A percentile compares a stretch with the other conserved stretches of the same genome.
Conservation (phyloP, 345 rosid species). For the Camelina neglecta region DNA sequence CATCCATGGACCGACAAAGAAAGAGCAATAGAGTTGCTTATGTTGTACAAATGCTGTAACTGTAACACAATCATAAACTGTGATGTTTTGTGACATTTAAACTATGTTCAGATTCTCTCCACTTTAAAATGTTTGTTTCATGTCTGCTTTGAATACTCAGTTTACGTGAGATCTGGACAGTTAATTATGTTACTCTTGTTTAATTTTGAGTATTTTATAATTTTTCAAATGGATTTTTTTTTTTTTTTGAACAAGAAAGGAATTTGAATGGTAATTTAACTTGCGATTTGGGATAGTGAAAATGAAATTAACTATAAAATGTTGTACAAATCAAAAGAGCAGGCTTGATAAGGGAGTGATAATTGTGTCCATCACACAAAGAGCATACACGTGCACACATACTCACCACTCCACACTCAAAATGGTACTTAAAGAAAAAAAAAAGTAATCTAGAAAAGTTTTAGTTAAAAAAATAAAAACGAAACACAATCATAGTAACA, state of each 20-base stretch:
- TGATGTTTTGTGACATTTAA: constrained; percentile 20
- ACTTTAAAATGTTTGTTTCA: constrained; percentile 9
- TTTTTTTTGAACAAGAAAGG: not conserved
- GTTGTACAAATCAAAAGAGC: constrained; percentile 2
- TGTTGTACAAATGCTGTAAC: constrained; percentile 36
- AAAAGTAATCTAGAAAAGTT: not conserved
- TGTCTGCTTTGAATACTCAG: constrained; percentile 7
- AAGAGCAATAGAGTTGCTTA: not conserved
- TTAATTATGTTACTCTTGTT: not conserved
- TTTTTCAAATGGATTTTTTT: not conserved
- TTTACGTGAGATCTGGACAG: not conserved
- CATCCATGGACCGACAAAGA: constrained; percentile 22
- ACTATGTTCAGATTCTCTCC: constrained; percentile 22
- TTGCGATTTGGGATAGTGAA: constrained; percentile 5
- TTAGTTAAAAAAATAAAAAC: not conserved
- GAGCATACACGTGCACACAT: constrained; percentile 63
- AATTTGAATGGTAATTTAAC: not conserved
- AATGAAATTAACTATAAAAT: constrained; percentile 10
- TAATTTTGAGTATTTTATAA: not conserved
- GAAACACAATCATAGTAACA: constrained; percentile 38
- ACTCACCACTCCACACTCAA: constrained; percentile 35
- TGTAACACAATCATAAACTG: constrained; percentile 18
- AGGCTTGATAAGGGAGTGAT: constrained; percentile 40
- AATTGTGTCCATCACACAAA: constrained; percentile 58
- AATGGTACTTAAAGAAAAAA: not conserved